Evolutionary conservation across 257 asterid species (phyloP), one percentile per base, ranked within the genome.

Genomic region (Nyctanthes arbortristis): DNA sequence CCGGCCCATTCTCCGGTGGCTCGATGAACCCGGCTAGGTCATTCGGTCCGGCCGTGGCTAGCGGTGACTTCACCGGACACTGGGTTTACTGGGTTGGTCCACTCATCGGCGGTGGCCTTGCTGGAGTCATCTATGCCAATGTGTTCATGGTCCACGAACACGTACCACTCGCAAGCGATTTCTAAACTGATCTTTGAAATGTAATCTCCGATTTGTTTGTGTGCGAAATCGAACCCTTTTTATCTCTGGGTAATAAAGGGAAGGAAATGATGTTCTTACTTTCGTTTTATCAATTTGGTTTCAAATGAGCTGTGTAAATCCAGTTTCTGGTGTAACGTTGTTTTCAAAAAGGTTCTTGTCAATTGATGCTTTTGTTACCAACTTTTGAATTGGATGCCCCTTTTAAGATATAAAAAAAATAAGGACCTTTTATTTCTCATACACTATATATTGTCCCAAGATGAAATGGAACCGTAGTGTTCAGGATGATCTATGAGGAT

Each of bases 11-110:
- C 84, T 89, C 96, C 27, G 98, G 98, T 1, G 97, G 98, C 12
- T 92, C 98, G 13, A 92, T 92, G 98, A 92, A 92, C 84, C 98
- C 97, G 0, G 98, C 98, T 71, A 89, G 96, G 0, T 92, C 98
- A 0, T 86, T 87, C 34, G 97, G 97, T 4, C 98, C 98, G 0
- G 97, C 98, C 0, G 89, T 87, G 5, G 95, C 79, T 0, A 78
- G 88, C 69, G 91, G 95, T 0, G 77, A 85, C 80, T 88, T 76
- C 65, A 34, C 91, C 30, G 79, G 78, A 16, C 76, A 60, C 80
- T 92, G 98, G 98, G 61, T 92, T 20, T 92, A 92, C 76, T 92
- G 97, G 97, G 90, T 80, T 13, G 98, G 98, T 16, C 98, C 98
- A 24, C 95, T 92, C 37, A 13, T 85, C 55, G 96, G 98, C 7